Evolutionary conservation across 768 basidiomycete genomes (phyloP).

Genomic region (Boletus sp.): DNA sequence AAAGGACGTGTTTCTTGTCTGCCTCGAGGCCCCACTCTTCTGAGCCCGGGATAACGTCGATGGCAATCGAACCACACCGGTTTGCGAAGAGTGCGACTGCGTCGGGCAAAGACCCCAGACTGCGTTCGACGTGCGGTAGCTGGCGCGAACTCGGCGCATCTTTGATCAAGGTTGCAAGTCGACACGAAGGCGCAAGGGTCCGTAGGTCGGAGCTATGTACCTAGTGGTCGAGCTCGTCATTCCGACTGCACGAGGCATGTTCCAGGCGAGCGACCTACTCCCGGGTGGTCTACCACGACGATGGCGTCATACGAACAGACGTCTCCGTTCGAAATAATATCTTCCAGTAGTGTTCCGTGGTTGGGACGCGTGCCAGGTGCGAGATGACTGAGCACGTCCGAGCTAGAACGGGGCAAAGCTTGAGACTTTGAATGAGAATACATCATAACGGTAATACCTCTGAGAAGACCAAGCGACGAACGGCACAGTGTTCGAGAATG

Average conservation of each 20-base stretch:
- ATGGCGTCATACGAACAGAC: slow-evolving; percentile 67
- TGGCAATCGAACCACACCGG: slow-evolving; percentile 52
- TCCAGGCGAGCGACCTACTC: slow-evolving; percentile 45
- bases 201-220: slow-evolving; percentile 78
- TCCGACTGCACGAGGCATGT: background rate
- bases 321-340: slow-evolving; percentile 42
- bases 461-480: slow-evolving; percentile 72
- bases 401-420: slow-evolving; percentile 35
- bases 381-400: slow-evolving; percentile 44
- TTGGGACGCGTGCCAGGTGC: slow-evolving; percentile 32
- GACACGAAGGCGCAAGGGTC: slow-evolving; percentile 49
- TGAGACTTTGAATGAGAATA: background rate
- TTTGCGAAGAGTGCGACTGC: slow-evolving; percentile 45
- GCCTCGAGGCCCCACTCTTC: slow-evolving; percentile 35
- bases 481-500: slow-evolving; percentile 63
- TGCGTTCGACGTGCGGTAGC: slow-evolving; percentile 54
- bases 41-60: slow-evolving; percentile 43
- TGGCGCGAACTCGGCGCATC: slow-evolving; percentile 56
- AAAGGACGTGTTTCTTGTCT: slow-evolving; percentile 54
- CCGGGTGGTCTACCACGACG: slow-evolving; percentile 67
- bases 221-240: slow-evolving; percentile 41
- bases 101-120: slow-evolving; percentile 29
- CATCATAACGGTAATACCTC: slow-evolving; percentile 37
- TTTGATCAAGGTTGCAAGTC: slow-evolving; percentile 46
- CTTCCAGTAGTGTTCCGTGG: slow-evolving; percentile 40